Evolutionary conservation across 306 rosid genomes (phyloP).

Genomic region (Begonia fuchsioides): DNA sequence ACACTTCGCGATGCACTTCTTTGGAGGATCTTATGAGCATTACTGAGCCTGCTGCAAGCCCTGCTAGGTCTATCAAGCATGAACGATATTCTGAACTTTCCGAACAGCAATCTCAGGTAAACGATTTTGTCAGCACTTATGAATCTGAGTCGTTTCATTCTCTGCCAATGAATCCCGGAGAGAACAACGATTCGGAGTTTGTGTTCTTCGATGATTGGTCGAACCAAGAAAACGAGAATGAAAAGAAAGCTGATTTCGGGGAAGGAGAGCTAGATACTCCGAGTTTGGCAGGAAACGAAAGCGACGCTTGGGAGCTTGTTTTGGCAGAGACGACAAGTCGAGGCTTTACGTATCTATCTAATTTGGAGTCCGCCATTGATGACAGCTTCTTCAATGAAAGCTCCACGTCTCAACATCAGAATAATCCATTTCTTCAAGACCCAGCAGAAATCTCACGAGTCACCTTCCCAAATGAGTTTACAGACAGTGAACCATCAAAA

Average conservation of each 20-base stretch:
- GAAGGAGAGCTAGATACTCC: conserved; percentile 2
- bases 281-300: not conserved
- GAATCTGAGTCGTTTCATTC: conserved; percentile 11
- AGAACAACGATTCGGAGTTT: conserved; percentile 11
- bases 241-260: not conserved
- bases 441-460: not conserved
- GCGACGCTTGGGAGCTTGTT: conserved; percentile 38
- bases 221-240: conserved; percentile 1
- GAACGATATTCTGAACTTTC: too few relatives aligned
- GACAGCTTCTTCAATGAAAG: conserved; percentile 15
- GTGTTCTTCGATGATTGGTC: conserved; percentile 9
- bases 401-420: conserved; percentile 14
- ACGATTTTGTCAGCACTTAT: conserved; percentile 14
- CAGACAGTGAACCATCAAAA: too few relatives aligned
- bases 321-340: conserved; percentile 22
- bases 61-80: conserved; percentile 19
- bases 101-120: conserved; percentile 13
- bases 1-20: conserved; percentile 30
- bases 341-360: conserved; percentile 9
- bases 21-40: conserved; percentile 43
- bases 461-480: too few relatives aligned
- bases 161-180: conserved; percentile 1
- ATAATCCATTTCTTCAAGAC: conserved; percentile 67
- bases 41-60: conserved; percentile 21
- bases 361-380: conserved; percentile 7